Evolutionary conservation across 2,329 filamentous ascomycete genomes (phyloP).

Genomic region (Colletotrichum gloeosporioides): DNA sequence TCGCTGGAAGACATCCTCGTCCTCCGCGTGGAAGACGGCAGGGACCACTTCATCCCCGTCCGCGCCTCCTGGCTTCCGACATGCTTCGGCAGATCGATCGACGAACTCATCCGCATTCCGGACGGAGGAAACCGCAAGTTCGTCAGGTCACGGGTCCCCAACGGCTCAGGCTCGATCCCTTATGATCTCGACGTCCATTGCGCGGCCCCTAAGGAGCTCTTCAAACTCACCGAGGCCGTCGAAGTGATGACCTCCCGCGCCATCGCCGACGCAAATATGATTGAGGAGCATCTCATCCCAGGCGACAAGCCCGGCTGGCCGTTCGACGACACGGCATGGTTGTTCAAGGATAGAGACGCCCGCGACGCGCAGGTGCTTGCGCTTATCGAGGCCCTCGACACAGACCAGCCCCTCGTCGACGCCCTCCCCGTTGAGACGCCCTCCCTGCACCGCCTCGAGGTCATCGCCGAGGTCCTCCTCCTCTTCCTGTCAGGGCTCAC

Average conservation of each 20-base stretch:
- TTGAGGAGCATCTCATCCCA: constrained; percentile 58
- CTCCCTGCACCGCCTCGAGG: constrained; percentile 74
- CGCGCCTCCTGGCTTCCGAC: constrained; percentile 81
- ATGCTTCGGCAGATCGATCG: constrained; percentile 84
- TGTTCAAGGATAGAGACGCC: constrained; percentile 26
- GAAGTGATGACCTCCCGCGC: constrained; percentile 61
- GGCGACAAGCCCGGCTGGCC: constrained; percentile 64
- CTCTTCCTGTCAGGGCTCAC: constrained; percentile 76
- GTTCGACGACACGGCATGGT: constrained; percentile 50
- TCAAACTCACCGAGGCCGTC: constrained; percentile 84
- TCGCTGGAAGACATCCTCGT: constrained; percentile 87
- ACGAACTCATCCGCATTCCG: constrained; percentile 85
- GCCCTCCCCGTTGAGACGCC: constrained; percentile 68
- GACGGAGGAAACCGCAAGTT: constrained; percentile 76
- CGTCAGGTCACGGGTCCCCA: constrained; percentile 31
- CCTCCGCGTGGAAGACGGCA: constrained; percentile 79
- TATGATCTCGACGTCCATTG: constrained; percentile 68
- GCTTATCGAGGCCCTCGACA: constrained; percentile 74
- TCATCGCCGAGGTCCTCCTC: constrained; percentile 73
- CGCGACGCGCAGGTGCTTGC: constrained; percentile 34
- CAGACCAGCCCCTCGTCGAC: constrained; percentile 64
- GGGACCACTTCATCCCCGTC: constrained; percentile 90
- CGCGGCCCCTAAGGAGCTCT: constrained; percentile 87
- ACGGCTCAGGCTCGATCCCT: constrained; percentile 54
- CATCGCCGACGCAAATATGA: constrained; percentile 66